A percentile compares a stretch with the other conserved stretches of the same genome.
phyloP scores from a whole-genome alignment of 352 stramenopile genomes.

The Elongisporangium anandrum region DNA sequence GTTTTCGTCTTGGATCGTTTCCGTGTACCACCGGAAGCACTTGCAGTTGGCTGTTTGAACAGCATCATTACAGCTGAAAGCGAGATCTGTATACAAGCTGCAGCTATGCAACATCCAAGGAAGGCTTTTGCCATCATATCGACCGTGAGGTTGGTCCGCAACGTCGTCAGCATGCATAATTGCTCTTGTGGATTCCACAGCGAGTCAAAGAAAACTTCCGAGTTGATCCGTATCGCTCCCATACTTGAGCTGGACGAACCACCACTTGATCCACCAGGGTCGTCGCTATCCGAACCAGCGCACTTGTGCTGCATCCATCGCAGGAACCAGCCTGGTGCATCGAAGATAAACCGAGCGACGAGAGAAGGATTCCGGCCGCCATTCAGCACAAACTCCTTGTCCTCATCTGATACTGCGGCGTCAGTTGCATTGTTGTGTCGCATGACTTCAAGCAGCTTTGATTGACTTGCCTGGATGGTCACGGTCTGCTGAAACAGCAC shows the following conservation, averaged over 20 bases:
- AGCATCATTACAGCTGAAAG: neutral
- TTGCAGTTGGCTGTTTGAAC: neutral
- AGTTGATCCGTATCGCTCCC: neutral
- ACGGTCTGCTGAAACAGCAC: conserved; percentile 24
- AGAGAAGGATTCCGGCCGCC: conserved; percentile 31
- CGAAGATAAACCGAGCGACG: conserved; percentile 43
- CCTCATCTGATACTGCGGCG: neutral
- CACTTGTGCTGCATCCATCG: conserved; percentile 31
- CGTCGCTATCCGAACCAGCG: neutral
- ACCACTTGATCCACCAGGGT: neutral
- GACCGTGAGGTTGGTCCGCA: conserved; percentile 5
- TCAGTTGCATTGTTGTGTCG: conserved; percentile 12
- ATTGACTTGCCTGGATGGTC: conserved; percentile 25
- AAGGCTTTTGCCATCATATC: conserved; percentile 2
- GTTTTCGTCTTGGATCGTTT: neutral
- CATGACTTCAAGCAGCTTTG: conserved; percentile 11
- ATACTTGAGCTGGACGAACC: neutral
- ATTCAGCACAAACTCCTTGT: conserved; percentile 29
- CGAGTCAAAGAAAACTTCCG: neutral
- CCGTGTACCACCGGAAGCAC: too few relatives aligned
- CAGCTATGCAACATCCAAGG: neutral
- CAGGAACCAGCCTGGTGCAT: conserved; percentile 40
- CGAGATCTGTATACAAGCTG: neutral
- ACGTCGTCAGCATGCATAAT: conserved; percentile 4
- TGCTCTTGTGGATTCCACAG: conserved; percentile 9